Evolutionary conservation across 768 basidiomycete species (phyloP), one percentile per base, ranked within the genome.

Genomic region (Serendipita sp.): DNA sequence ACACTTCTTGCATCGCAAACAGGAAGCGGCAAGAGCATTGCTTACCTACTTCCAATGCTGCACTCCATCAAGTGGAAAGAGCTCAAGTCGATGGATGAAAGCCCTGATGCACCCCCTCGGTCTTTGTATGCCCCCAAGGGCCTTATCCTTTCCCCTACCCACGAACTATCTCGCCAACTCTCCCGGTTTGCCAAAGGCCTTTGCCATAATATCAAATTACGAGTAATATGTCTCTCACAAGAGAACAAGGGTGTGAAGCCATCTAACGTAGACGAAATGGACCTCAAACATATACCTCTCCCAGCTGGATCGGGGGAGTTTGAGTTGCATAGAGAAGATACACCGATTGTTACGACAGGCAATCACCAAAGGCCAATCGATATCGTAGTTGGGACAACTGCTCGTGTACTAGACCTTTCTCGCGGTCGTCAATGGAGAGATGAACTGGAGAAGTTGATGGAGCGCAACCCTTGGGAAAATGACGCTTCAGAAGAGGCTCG

Each of bases 11-110:
- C 90, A 0, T 85, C 88, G 0, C 91, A 94, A 73, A 95, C 91
- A 0, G 92, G 93, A 15, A 91, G 90, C 0, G 92, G 91, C 0
- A 95, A 95, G 75, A 91, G 88, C 1, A 81, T 94, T 34, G 92
- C 93, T 0, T 95, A 93, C 73, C 80, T 94, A 47, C 79, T 94
- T 3, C 92, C 92, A 0, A 73, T 94, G 64, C 78, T 95, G 1
- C 88, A 94, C 68, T 76, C 80, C 67, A 76, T 94, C 71, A 95
- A 95, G 72, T 71, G 75, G 56, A 76, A 80, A 2, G 91, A 94
- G 71, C 64, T 76, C 13, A 64, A 67, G 46, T 65, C 48, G 30
- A n/a, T 28, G 56, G 56, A 60, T 35, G 56, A 60, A 60, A n/a
- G n/a, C 8, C 34, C 56, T 28, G n/a, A 23, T n/a, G 46, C 64